Conservation (phyloP, 2,329 filamentous ascomycete genomes). For the Diaporthe citriasiana region DNA sequence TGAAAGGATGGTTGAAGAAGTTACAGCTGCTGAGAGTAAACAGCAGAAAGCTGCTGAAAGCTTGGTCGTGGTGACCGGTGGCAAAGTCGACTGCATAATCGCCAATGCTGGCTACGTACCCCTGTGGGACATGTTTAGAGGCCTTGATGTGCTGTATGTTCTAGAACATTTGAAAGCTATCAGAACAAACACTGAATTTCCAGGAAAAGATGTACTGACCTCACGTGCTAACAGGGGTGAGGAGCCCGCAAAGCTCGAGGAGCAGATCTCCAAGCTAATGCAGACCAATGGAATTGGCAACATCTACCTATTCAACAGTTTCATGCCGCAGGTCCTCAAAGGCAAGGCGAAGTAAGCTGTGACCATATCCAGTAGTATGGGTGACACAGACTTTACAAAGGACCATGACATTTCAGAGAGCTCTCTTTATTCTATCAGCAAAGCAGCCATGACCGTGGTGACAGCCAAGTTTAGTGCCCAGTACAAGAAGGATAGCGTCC, state of each 20-base stretch:
- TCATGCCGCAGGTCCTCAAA: conserved; percentile 65
- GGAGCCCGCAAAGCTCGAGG: conserved; percentile 52
- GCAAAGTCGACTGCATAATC: conserved; percentile 65
- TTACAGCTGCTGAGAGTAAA: conserved; percentile 40
- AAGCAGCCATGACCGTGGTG: conserved; percentile 66
- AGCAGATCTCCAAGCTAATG: conserved; percentile 52
- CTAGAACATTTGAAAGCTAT: background rate
- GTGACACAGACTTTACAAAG: conserved; percentile 60
- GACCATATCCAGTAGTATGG: conserved; percentile 62
- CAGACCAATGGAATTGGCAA: conserved; percentile 66
- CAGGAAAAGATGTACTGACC: background rate
- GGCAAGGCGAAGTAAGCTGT: conserved; percentile 68
- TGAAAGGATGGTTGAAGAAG: background rate
- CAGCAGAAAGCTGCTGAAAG: conserved; percentile 46
- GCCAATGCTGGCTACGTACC: conserved; percentile 59
- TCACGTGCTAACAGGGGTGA: conserved; percentile 46
- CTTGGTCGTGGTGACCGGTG: conserved; percentile 52
- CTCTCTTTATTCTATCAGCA: conserved; percentile 62
- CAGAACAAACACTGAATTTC: background rate
- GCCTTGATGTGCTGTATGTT: conserved; percentile 19
- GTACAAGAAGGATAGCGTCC: conserved; percentile 63
- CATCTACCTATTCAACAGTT: conserved; percentile 66
- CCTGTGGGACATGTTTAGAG: background rate
- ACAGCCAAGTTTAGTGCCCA: conserved; percentile 67
- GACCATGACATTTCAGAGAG: conserved; percentile 46